These are phyloP conservation scores for Halocafeteria seosinensis DNA, from an alignment of 108 stramenopile species.

Conservation along the genomic window DNA sequence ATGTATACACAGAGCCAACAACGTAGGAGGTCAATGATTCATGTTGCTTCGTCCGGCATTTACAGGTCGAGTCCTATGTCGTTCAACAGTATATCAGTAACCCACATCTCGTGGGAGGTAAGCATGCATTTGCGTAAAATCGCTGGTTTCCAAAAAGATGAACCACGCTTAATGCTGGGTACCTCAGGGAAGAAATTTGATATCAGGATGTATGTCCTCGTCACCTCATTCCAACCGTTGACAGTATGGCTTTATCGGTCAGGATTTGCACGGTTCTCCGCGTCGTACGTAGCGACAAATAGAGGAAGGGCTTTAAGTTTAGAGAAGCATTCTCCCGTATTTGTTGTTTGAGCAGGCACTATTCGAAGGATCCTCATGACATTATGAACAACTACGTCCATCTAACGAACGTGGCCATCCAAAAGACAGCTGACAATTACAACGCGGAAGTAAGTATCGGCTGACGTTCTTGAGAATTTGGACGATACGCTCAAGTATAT, in stretches of 20 bases:
- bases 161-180: too few species aligned
- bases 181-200: conserved; percentile 57
- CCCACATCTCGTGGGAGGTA: conserved; percentile 36
- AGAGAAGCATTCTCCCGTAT: too few species aligned
- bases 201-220: conserved; percentile 42
- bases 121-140: too few species aligned
- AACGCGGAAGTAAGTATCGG: conserved; percentile 23
- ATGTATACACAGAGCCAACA: too few species aligned
- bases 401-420: conserved; percentile 47
- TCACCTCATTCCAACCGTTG: conserved; percentile 38
- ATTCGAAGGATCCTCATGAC: neutral
- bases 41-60: too few species aligned
- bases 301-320: too few species aligned
- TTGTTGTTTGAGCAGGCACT: too few species aligned
- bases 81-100: conserved; percentile 44
- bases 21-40: too few species aligned
- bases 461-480: too few species aligned
- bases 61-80: conserved; percentile 46
- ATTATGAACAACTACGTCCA: conserved; percentile 26
- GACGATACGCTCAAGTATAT: too few species aligned
- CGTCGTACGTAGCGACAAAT: conserved; percentile 13
- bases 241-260: conserved; percentile 27
- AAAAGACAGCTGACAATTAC: conserved; percentile 40
- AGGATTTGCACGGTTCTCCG: conserved; percentile 34
- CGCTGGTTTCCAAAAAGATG: too few species aligned